Conservation (phyloP, 495 filamentous ascomycete species). For the Annulohypoxylon maeteangense region DNA sequence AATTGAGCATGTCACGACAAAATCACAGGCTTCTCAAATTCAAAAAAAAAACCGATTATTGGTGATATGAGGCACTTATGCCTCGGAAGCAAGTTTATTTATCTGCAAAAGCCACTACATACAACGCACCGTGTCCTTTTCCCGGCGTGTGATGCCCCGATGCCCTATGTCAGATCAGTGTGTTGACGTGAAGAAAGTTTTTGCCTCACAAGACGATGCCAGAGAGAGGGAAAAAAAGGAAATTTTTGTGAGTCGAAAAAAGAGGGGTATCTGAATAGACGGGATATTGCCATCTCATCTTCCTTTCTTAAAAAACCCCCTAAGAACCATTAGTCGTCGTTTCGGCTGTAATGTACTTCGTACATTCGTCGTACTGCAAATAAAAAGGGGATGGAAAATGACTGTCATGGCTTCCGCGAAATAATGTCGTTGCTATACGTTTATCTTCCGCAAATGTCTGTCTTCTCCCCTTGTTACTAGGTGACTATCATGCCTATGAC, state of each 20-base stretch:
- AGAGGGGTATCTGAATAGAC: slow-evolving; percentile 13
- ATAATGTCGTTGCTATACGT: background rate
- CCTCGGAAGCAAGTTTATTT: slow-evolving; percentile 47
- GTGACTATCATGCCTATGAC: slow-evolving; percentile 14
- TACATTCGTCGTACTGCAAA: background rate
- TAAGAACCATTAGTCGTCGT: background rate
- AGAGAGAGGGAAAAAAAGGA: background rate
- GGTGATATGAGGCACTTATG: slow-evolving; percentile 36
- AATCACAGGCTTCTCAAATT: background rate
- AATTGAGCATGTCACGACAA: background rate
- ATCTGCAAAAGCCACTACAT: slow-evolving; percentile 46
- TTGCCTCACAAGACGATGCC: slow-evolving; percentile 9
- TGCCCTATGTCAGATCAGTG: slow-evolving; percentile 33
- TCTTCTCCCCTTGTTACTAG: slow-evolving; percentile 1
- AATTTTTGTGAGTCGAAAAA: background rate
- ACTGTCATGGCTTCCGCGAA: slow-evolving; percentile 3
- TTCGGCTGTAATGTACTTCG: background rate
- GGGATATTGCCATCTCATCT: slow-evolving; percentile 7
- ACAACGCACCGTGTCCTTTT: slow-evolving; percentile 31
- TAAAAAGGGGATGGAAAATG: background rate
- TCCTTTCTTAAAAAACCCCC: background rate
- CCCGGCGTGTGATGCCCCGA: background rate
- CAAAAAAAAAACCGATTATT: background rate
- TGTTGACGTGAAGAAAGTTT: slow-evolving; percentile 18
- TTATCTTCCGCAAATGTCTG: background rate